These are phyloP conservation scores for Russula sp. DNA, from an alignment of 768 basidiomycete species.

Conservation along the genomic window DNA sequence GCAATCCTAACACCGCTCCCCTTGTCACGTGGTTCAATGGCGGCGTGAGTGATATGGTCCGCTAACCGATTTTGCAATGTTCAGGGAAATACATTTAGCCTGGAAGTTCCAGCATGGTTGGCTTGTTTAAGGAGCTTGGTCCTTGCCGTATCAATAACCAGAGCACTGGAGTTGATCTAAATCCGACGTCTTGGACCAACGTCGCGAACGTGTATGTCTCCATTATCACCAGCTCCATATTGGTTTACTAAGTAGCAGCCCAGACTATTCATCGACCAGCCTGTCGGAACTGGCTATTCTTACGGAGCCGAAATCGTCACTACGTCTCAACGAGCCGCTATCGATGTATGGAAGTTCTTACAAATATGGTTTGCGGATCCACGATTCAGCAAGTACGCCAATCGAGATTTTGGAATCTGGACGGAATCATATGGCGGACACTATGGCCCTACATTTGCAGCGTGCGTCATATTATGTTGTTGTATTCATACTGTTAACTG, in stretches of 20 bases:
- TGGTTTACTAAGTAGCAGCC: not conserved
- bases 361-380: constrained; percentile 59
- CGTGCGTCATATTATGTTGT: constrained; percentile 28
- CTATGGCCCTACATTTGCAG: constrained; percentile 42
- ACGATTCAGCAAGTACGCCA: constrained; percentile 48
- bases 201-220: constrained; percentile 45
- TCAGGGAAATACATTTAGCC: constrained; percentile 32
- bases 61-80: not conserved
- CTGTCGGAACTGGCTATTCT: constrained; percentile 62
- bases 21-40: constrained; percentile 67
- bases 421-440: constrained; percentile 53
- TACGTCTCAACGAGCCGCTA: constrained; percentile 53
- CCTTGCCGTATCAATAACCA: constrained; percentile 73
- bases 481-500: not conserved
- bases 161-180: constrained; percentile 53
- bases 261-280: constrained; percentile 60
- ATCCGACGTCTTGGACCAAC: constrained; percentile 60
- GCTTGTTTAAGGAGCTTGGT: constrained; percentile 89
- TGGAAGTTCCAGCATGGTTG: constrained; percentile 52
- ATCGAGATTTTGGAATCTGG: constrained; percentile 55
- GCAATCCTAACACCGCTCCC: constrained; percentile 56
- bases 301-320: constrained; percentile 50
- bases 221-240: not conserved
- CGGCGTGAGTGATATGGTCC: constrained; percentile 34
- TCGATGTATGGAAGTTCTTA: constrained; percentile 59